Percentiles rank a stretch among this genome's conserved stretches.
Conservation (phyloP, 1,139 yeast species). For the Torulaspora globosa region DNA sequence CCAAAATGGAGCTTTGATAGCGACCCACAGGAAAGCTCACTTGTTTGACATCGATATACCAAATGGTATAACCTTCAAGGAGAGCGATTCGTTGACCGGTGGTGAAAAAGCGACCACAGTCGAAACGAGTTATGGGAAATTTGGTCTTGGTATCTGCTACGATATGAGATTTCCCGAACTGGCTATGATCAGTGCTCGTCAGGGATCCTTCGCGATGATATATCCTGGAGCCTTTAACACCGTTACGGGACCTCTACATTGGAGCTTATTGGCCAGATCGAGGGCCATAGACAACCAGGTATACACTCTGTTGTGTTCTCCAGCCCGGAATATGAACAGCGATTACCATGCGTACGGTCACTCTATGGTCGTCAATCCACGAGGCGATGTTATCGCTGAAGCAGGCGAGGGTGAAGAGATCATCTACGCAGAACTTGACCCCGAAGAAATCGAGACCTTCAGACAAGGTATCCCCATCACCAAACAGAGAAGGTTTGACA, state of each 20-base stretch:
- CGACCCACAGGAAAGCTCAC: slow-evolving; percentile 85
- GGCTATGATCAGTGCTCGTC: slow-evolving; percentile 74
- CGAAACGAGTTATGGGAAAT: slow-evolving; percentile 64
- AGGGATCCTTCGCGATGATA: slow-evolving; percentile 78
- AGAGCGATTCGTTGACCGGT: slow-evolving; percentile 66
- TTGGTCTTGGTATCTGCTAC: slow-evolving; percentile 89
- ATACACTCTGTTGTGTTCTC: slow-evolving; percentile 77
- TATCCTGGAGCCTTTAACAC: slow-evolving; percentile 97
- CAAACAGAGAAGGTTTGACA: slow-evolving; percentile 77
- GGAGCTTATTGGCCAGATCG: slow-evolving; percentile 82
- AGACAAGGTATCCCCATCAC: slow-evolving; percentile 76
- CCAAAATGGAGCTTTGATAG: slow-evolving; percentile 67
- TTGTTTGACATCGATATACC: slow-evolving; percentile 90
- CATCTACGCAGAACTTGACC: slow-evolving; percentile 73
- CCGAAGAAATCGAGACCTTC: slow-evolving; percentile 54
- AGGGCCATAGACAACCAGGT: slow-evolving; percentile 89
- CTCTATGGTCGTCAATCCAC: slow-evolving; percentile 80
- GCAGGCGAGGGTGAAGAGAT: slow-evolving; percentile 85
- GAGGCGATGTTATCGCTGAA: slow-evolving; percentile 73
- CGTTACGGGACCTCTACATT: slow-evolving; percentile 91
- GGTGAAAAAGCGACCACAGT: slow-evolving; percentile 80
- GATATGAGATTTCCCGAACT: slow-evolving; percentile 91
- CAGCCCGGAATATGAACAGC: slow-evolving; percentile 67
- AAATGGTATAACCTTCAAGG: slow-evolving; percentile 80
- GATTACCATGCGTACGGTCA: slow-evolving; percentile 93